These are phyloP conservation scores for Nitzschia inconspicua DNA, from an alignment of 108 stramenopile species.

Conservation along the genomic window DNA sequence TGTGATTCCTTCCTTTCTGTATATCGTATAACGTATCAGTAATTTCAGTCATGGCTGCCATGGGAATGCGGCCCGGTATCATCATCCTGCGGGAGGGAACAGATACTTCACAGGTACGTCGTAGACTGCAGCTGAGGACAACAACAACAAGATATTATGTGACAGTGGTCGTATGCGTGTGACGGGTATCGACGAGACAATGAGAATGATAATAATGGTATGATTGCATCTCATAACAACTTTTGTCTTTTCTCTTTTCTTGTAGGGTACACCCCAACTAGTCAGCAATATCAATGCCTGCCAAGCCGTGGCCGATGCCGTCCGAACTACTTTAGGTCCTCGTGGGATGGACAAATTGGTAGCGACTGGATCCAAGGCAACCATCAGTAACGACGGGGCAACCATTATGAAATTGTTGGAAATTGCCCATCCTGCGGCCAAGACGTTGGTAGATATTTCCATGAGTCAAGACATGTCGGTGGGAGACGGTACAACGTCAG, in stretches of 20 bases:
- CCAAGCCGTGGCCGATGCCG: constrained; percentile 95
- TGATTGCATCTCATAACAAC: too few species aligned
- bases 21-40: too few species aligned
- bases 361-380: constrained; percentile 77
- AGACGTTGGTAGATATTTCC: constrained; percentile 96
- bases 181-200: too few species aligned
- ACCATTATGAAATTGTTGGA: constrained; percentile 97
- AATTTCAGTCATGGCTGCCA: constrained; percentile 17
- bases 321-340: constrained; percentile 96
- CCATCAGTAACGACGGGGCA: constrained; percentile 98
- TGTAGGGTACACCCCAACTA: constrained; percentile 95
- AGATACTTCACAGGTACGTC: constrained; percentile 90
- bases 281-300: constrained; percentile 99
- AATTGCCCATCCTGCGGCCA: constrained; percentile 98
- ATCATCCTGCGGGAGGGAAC: constrained; percentile 98
- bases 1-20: too few species aligned
- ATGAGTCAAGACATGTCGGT: constrained; percentile 98
- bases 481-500: constrained; percentile 98
- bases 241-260: not conserved
- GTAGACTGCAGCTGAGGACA: not conserved
- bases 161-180: not conserved
- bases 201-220: too few species aligned
- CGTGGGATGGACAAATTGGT: constrained; percentile 99
- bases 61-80: constrained; percentile 89
- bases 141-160: too few species aligned